Base-by-base conservation (phyloP, 208 protist species). In the Acanthamoeba triangularis region DNA sequence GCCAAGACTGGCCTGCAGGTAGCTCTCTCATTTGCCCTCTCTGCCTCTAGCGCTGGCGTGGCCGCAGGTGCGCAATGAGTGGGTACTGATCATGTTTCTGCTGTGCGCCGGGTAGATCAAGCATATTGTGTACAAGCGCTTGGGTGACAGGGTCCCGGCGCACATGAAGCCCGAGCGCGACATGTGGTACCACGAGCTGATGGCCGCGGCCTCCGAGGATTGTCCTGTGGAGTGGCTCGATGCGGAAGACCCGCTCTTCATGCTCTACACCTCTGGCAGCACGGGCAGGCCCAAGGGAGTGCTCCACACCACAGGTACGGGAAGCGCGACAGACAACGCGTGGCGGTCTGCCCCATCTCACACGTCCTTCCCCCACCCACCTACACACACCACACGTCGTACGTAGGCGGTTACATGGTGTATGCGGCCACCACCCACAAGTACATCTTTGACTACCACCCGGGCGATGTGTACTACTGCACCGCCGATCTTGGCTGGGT, bases 221-320 rank as follows among this genome's bases (percentile, higher is more conserved):
- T 97, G 98, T 96, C 97, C 97, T 23, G 90, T 98, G 76, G 99
- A 98, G 94, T 99, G 98, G 97, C 97, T 99, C 92, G 98, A 98
- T 28, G 97, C 98, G 5, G 99, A 99, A 97, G 98, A 99, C 96
- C 97, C 98, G 25, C 97, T 99, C 13, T 99, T 99, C 95, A 96
- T 99, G 94, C 98, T 99, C 20, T 99, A 99, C 97, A 99, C 99
- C 20, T 99, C 97, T 94, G 99, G 99, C 91, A 99, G 98, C 69
- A 99, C 99, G 4, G 99, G 99, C 63, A 99, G 98, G 96, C 99
- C 99, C 61, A 99, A 99, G 97, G 99, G 99, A 7, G 94, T 98
- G 14, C 41, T 98, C 1, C 98, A 98, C 95, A 97, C 98, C 92
- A 85, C 54, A 93, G 98, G 94, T 96, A 67, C 20, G 76, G 7